These are phyloP conservation scores for Cystoisospora suis DNA, from an alignment of 169 alveolate species.

Conservation along the genomic window DNA sequence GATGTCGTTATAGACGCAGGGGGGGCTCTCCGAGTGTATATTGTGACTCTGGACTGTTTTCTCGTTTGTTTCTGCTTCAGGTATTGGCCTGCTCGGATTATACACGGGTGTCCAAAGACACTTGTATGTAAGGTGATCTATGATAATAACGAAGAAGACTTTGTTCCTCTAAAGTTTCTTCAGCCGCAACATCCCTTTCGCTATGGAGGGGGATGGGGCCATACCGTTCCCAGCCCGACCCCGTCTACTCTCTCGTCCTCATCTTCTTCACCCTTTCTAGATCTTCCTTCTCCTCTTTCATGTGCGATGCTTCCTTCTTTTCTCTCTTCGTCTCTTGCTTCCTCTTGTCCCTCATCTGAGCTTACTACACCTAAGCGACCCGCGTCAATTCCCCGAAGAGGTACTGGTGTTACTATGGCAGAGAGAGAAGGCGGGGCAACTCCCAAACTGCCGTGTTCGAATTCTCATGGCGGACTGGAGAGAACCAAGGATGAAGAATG, in stretches of 20 bases:
- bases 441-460: too few species aligned
- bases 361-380: too few species aligned
- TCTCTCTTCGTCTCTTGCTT: background rate
- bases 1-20: background rate
- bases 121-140: conserved; percentile 25
- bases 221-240: too few species aligned
- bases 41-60: background rate
- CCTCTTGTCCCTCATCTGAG: background rate
- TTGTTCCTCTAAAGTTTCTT: background rate
- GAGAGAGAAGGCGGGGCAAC: too few species aligned
- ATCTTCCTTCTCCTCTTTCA: background rate
- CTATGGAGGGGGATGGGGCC: conserved; percentile 46
- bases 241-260: background rate
- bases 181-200: conserved; percentile 43
- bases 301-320: background rate
- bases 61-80: background rate
- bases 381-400: too few species aligned
- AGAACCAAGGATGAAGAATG: too few species aligned
- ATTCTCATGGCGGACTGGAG: too few species aligned
- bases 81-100: conserved; percentile 35
- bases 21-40: background rate
- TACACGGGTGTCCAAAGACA: conserved; percentile 25
- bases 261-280: background rate
- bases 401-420: too few species aligned
- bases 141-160: conserved; percentile 50